phyloP scores from a whole-genome alignment of 345 rosid species.

The Hibiscus syriacus region DNA sequence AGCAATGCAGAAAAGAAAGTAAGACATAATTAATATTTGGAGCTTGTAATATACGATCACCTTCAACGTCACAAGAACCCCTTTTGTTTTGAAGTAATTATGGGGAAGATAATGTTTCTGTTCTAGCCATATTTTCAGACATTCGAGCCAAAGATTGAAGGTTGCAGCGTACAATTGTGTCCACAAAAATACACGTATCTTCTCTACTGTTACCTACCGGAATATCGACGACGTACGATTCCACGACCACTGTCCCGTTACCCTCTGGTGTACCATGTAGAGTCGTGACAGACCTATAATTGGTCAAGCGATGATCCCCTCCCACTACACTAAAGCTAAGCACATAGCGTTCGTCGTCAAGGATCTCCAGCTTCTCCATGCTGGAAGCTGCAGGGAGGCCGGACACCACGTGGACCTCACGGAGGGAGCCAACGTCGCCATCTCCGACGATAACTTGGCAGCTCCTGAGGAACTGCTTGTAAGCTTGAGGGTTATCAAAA shows the following conservation, averaged over 20 bases:
- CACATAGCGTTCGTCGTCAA: slow-evolving; percentile 71
- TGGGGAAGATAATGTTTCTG: background rate
- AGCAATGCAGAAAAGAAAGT: too few species aligned
- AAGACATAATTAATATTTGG: too few species aligned
- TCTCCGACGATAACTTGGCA: slow-evolving; percentile 65
- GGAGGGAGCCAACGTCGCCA: slow-evolving; percentile 60
- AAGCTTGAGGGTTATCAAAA: slow-evolving; percentile 73
- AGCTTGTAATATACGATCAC: too few species aligned
- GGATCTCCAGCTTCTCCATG: slow-evolving; percentile 74
- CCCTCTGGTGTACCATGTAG: slow-evolving; percentile 45
- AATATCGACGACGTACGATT: slow-evolving; percentile 79
- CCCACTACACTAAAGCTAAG: slow-evolving; percentile 78
- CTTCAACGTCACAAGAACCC: too few species aligned
- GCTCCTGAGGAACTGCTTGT: slow-evolving; percentile 70
- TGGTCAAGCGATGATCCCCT: slow-evolving; percentile 70
- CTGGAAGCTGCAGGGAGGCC: slow-evolving; percentile 74
- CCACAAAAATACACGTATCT: slow-evolving; percentile 69
- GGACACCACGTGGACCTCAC: slow-evolving; percentile 73
- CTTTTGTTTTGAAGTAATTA: background rate
- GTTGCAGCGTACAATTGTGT: slow-evolving; percentile 83
- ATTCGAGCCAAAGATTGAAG: slow-evolving; percentile 69
- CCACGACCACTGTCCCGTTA: slow-evolving; percentile 52
- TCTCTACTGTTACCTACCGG: slow-evolving; percentile 75
- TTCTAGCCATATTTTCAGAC: slow-evolving; percentile 40
- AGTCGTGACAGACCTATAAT: slow-evolving; percentile 83